Conservation (phyloP, 2,329 filamentous ascomycete genomes). For the Penicillium sclerotigenum region DNA sequence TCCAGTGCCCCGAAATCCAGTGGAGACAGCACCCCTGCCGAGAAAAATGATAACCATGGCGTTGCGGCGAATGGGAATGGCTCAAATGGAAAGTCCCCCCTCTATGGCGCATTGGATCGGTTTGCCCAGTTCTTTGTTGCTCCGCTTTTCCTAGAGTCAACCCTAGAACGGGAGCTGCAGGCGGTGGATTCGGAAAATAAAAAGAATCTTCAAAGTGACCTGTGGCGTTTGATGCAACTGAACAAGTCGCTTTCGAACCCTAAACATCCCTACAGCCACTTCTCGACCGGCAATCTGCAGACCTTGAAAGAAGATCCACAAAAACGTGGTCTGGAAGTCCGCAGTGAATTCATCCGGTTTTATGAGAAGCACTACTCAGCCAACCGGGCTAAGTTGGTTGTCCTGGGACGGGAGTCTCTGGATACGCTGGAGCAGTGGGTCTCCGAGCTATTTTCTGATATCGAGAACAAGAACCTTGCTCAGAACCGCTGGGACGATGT, state of each 20-base stretch:
- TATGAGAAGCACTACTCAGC: slow-evolving; percentile 87
- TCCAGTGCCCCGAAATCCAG: slow-evolving; percentile 33
- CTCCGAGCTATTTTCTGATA: slow-evolving; percentile 73
- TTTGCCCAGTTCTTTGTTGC: slow-evolving; percentile 93
- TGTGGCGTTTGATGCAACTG: slow-evolving; percentile 82
- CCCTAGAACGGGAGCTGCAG: slow-evolving; percentile 78
- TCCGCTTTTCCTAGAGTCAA: slow-evolving; percentile 79
- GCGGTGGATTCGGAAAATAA: slow-evolving; percentile 96
- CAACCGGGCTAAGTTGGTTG: slow-evolving; percentile 88
- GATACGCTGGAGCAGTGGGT: slow-evolving; percentile 83
- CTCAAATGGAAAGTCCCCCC: slow-evolving; percentile 48
- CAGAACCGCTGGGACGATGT: slow-evolving; percentile 65
- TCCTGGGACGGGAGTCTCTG: slow-evolving; percentile 76
- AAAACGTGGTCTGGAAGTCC: slow-evolving; percentile 74
- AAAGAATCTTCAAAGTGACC: slow-evolving; percentile 91
- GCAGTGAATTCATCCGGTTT: slow-evolving; percentile 89
- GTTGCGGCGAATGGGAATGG: slow-evolving; percentile 21
- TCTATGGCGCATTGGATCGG: slow-evolving; percentile 80
- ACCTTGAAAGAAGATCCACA: slow-evolving; percentile 81
- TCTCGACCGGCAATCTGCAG: slow-evolving; percentile 85
- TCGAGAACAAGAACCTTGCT: slow-evolving; percentile 76
- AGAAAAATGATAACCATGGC: slow-evolving; percentile 27
- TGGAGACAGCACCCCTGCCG: slow-evolving; percentile 26
- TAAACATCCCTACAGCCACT: slow-evolving; percentile 83
- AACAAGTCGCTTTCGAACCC: slow-evolving; percentile 86